These are phyloP conservation scores for Tulasnella sp. DNA, from an alignment of 768 basidiomycete genomes.

Conservation along the genomic window DNA sequence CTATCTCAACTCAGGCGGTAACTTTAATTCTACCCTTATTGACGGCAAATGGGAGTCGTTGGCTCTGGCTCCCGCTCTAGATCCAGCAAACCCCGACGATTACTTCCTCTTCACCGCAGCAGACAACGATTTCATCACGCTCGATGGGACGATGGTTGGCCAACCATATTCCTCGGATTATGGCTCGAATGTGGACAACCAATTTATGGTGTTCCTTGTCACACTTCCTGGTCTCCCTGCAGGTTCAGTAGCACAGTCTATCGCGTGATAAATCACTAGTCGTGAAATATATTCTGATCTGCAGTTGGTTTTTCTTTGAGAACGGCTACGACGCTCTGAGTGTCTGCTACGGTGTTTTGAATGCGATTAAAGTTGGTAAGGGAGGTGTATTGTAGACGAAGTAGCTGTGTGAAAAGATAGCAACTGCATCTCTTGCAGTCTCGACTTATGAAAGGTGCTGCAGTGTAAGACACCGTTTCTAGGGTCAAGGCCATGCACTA, in stretches of 20 bases:
- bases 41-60: constrained; percentile 60
- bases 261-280: too few species aligned
- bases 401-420: too few species aligned
- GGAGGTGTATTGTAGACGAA: too few species aligned
- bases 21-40: constrained; percentile 43
- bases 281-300: too few species aligned
- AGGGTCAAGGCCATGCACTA: too few species aligned
- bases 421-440: too few species aligned
- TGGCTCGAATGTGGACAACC: constrained; percentile 47
- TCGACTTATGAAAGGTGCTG: too few species aligned
- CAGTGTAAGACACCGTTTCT: too few species aligned
- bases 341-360: too few species aligned
- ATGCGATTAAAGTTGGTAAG: too few species aligned
- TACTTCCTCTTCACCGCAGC: constrained; percentile 57
- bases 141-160: constrained; percentile 42
- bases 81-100: constrained; percentile 45
- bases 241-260: constrained; percentile 18
- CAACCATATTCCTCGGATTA: constrained; percentile 37
- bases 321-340: too few species aligned
- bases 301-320: too few species aligned
- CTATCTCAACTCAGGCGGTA: constrained; percentile 30
- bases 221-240: constrained; percentile 36
- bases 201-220: constrained; percentile 51
- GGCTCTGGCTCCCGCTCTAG: constrained; percentile 44
- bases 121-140: constrained; percentile 56